Conservation (phyloP, 139 green algal genomes). For the Auxenochlorella protothecoides region DNA sequence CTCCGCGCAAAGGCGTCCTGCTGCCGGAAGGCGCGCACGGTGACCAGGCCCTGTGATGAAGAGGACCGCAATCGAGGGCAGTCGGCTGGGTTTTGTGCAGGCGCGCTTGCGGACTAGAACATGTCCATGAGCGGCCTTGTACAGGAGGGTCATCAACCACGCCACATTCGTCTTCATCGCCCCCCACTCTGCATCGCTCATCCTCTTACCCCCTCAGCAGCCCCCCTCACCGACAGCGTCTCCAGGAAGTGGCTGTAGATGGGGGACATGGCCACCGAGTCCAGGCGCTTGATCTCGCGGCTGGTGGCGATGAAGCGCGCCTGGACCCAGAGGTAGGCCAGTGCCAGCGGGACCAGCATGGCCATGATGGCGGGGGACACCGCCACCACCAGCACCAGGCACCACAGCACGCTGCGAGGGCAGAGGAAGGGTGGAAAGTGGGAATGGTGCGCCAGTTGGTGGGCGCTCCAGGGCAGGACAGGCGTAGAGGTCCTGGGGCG, state of each 20-base stretch:
- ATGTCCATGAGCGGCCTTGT: too few species aligned
- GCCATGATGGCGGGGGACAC: slow-evolving; percentile 48
- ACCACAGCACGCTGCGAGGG: slow-evolving; percentile 34
- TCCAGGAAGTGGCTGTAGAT: slow-evolving; percentile 63
- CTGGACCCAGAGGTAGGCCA: slow-evolving; percentile 57
- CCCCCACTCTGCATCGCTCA: too few species aligned
- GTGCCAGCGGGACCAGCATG: slow-evolving; percentile 42
- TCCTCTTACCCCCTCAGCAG: too few species aligned
- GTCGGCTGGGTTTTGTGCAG: too few species aligned
- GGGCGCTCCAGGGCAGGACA: too few species aligned
- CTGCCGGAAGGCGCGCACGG: slow-evolving; percentile 69
- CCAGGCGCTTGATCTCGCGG: slow-evolving; percentile 79
- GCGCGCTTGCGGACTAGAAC: too few species aligned
- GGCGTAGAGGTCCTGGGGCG: slow-evolving; percentile 11
- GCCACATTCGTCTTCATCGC: too few species aligned
- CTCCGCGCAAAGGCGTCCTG: slow-evolving; percentile 38
- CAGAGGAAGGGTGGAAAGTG: too few species aligned
- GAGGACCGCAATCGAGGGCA: too few species aligned
- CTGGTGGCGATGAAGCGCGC: slow-evolving; percentile 57
- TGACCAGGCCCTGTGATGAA: slow-evolving; percentile 39
- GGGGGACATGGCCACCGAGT: slow-evolving; percentile 65
- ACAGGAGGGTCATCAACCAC: too few species aligned
- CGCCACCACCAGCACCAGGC: slow-evolving; percentile 46
- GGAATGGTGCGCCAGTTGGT: too few species aligned
- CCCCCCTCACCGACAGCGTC: slow-evolving; percentile 8